These are phyloP conservation scores for Cladophialophora yegresii DNA, from an alignment of 2,329 filamentous ascomycete species.

Conservation along the genomic window DNA sequence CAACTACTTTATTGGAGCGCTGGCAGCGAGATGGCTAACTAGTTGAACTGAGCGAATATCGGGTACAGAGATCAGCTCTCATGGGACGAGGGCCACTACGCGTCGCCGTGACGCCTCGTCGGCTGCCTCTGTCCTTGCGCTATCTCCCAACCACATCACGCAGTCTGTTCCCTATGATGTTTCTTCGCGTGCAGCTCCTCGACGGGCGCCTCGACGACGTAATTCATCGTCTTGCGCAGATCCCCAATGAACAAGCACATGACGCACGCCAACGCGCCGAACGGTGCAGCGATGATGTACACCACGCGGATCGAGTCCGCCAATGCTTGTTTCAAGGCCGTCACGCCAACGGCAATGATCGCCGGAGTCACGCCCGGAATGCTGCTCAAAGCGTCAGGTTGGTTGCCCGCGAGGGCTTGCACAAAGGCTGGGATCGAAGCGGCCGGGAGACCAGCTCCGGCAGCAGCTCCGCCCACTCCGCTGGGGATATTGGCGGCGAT, in stretches of 20 bases:
- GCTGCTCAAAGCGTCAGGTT: slow-evolving; percentile 17
- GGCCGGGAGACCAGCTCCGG: slow-evolving; percentile 24
- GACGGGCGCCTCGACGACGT: slow-evolving; percentile 32
- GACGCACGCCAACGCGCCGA: slow-evolving; percentile 29
- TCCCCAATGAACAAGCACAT: slow-evolving; percentile 30
- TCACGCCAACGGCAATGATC: slow-evolving; percentile 17
- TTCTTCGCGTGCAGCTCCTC: slow-evolving; percentile 33
- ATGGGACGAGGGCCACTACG: no score
- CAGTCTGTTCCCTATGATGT: slow-evolving; percentile 4
- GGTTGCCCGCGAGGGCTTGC: slow-evolving; percentile 23
- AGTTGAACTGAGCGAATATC: no score
- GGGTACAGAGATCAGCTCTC: no score
- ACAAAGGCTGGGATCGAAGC: slow-evolving; percentile 25
- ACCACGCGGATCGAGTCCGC: slow-evolving; percentile 31
- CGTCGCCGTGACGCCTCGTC: no score
- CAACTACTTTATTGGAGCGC: no score
- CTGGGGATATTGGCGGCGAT: slow-evolving; percentile 26
- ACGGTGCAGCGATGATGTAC: slow-evolving; percentile 31
- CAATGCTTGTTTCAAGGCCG: slow-evolving; percentile 27
- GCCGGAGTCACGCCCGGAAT: slow-evolving; percentile 27
- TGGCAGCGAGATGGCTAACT: no score
- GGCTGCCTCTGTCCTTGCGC: no score
- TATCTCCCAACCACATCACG: neutral
- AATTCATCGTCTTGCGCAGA: slow-evolving; percentile 34
- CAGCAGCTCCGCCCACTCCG: slow-evolving; percentile 21